Evolutionary conservation across 805 yeast species (phyloP).

Genomic region (Yarrowia osloensis): DNA sequence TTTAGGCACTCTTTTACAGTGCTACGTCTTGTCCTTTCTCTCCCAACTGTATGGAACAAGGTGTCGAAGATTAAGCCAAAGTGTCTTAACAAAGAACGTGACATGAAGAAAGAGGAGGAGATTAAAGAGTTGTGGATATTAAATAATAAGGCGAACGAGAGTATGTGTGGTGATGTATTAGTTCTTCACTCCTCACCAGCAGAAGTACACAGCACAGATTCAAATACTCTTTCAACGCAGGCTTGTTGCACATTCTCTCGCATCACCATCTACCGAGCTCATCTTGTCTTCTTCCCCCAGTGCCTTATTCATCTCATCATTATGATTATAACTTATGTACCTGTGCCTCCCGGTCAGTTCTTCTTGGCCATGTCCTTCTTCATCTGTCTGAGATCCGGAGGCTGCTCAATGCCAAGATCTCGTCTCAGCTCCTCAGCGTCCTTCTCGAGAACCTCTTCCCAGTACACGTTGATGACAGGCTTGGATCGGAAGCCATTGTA

Average conservation of each 20-base stretch:
- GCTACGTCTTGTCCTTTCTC: no score
- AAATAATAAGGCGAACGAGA: no score
- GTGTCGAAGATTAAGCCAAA: neutral
- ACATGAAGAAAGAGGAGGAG: neutral
- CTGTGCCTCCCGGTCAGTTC: neutral
- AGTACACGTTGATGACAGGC: constrained; percentile 81
- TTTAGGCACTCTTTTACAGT: no score
- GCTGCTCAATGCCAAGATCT: constrained; percentile 71
- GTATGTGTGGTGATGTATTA: no score
- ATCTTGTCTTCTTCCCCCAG: neutral
- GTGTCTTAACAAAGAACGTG: neutral
- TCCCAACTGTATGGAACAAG: constrained; percentile 1
- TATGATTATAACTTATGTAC: neutral
- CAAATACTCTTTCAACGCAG: no score
- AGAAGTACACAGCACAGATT: no score
- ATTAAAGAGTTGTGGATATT: neutral
- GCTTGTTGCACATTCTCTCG: no score
- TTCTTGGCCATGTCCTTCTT: constrained; percentile 28
- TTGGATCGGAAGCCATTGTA: constrained; percentile 69
- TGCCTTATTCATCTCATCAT: neutral
- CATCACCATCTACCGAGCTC: no score
- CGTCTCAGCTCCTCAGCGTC: constrained; percentile 72
- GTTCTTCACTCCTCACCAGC: no score
- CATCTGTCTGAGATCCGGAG: constrained; percentile 74
- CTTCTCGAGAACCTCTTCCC: constrained; percentile 80